Evolutionary conservation across 257 asterid genomes (phyloP).

Genomic region (Nicotiana tomentosiformis): DNA sequence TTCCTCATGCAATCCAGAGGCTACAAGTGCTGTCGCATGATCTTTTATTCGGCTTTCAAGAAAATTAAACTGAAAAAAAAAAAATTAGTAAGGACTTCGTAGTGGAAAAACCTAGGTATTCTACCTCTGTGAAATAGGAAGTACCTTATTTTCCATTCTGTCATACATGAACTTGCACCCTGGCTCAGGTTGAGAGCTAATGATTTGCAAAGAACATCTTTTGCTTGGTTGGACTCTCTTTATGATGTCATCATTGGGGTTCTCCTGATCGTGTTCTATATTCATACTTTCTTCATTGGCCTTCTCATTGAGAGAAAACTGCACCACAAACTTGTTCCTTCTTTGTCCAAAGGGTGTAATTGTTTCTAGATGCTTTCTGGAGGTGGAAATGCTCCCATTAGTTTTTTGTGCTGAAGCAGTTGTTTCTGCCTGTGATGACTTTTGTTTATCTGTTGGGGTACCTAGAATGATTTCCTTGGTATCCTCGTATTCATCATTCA

Average conservation of each 20-base stretch:
- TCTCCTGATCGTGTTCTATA: slow-evolving; percentile 36
- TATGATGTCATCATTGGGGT: slow-evolving; percentile 69
- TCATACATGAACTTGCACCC: slow-evolving; percentile 98
- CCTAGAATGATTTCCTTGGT: slow-evolving; percentile 37
- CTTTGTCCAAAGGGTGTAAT: slow-evolving; percentile 89
- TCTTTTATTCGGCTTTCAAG: slow-evolving; percentile 62
- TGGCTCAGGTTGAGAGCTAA: slow-evolving; percentile 51
- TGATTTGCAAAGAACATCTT: slow-evolving; percentile 50
- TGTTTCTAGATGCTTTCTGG: slow-evolving; percentile 48
- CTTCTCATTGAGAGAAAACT: slow-evolving; percentile 58
- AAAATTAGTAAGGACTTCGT: slow-evolving; percentile 18
- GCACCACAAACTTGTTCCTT: slow-evolving; percentile 77
- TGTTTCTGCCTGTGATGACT: slow-evolving; percentile 24
- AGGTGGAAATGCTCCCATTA: slow-evolving; percentile 47
- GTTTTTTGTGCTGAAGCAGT: slow-evolving; percentile 48
- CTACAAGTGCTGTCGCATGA: slow-evolving; percentile 43
- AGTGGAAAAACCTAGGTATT: slow-evolving; percentile 8
- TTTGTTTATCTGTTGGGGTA: slow-evolving; percentile 46
- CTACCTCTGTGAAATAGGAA: slow-evolving; percentile 7
- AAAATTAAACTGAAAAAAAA: slow-evolving; percentile 54
- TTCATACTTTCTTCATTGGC: slow-evolving; percentile 28
- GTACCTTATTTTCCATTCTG: slow-evolving; percentile 89
- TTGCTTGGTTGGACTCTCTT: slow-evolving; percentile 66
- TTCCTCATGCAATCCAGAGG: slow-evolving; percentile 64
- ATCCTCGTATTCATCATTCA: slow-evolving; percentile 54